Evolutionary conservation across 2,329 filamentous ascomycete genomes (phyloP).

Genomic region (Calonectria pteridis): DNA sequence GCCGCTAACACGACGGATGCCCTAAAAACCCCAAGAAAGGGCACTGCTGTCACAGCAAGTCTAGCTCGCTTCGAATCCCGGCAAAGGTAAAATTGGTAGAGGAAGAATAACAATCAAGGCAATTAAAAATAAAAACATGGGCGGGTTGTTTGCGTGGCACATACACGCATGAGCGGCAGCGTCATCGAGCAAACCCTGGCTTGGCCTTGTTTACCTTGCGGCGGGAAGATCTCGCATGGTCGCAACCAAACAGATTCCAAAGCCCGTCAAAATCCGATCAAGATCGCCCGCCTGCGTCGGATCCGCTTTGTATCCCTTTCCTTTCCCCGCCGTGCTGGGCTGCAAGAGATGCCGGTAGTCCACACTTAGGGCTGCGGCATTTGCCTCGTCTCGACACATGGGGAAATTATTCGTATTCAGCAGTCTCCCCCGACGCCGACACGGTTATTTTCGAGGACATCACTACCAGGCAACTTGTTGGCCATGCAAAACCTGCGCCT

Average conservation of each 20-base stretch:
- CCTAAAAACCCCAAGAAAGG: no score
- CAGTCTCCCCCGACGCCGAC: neutral
- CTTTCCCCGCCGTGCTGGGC: neutral
- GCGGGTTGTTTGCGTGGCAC: neutral
- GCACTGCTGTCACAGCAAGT: neutral
- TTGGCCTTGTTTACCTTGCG: neutral
- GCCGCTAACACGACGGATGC: neutral
- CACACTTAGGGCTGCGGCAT: constrained; percentile 20
- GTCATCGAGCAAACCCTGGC: neutral
- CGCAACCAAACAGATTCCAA: neutral
- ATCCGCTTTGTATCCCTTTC: neutral
- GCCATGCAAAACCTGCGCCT: neutral
- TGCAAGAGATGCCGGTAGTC: neutral
- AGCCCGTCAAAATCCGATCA: neutral
- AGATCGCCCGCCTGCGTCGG: neutral
- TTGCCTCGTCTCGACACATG: neutral
- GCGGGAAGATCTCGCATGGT: neutral
- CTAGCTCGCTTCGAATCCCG: neutral
- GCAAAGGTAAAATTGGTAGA: neutral
- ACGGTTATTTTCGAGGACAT: neutral
- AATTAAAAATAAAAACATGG: neutral
- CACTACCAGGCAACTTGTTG: neutral
- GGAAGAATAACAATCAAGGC: neutral
- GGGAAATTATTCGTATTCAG: constrained; percentile 11
- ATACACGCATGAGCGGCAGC: neutral